A percentile compares a stretch with the other conserved stretches of the same genome.
These are phyloP conservation scores for Groenewaldozyma tartarivorans DNA, from an alignment of 805 yeast genomes.

Conservation along the genomic window DNA sequence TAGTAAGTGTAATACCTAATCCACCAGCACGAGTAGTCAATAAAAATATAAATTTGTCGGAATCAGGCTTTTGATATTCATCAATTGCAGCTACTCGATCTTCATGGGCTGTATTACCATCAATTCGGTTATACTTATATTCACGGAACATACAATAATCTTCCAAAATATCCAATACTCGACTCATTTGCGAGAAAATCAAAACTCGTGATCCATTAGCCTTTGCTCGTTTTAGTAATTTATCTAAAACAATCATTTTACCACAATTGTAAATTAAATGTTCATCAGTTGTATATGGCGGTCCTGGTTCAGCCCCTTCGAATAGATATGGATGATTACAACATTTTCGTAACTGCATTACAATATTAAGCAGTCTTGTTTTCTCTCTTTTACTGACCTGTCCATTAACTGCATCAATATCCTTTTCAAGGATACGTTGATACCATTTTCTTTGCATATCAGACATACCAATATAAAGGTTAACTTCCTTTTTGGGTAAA, in stretches of 20 bases:
- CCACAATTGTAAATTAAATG: conserved; percentile 87
- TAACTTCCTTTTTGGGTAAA: conserved; percentile 82
- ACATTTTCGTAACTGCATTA: conserved; percentile 93
- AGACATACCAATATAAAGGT: conserved; percentile 88
- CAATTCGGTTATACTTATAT: conserved; percentile 82
- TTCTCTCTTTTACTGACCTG: conserved; percentile 91
- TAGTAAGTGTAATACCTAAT: conserved; percentile 82
- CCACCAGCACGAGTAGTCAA: conserved; percentile 97
- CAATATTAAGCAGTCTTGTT: conserved; percentile 82
- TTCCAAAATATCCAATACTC: conserved; percentile 80
- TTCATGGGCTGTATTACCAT: conserved; percentile 88
- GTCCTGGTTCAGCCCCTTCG: conserved; percentile 99
- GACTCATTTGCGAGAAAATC: conserved; percentile 89
- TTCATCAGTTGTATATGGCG: conserved; percentile 93
- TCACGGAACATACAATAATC: conserved; percentile 84
- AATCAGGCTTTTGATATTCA: conserved; percentile 74
- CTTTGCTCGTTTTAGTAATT: conserved; percentile 61
- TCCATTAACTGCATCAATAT: conserved; percentile 93
- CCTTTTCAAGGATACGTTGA: conserved; percentile 77
- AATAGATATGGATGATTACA: conserved; percentile 95
- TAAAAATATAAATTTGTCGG: conserved; percentile 74
- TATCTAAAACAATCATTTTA: conserved; percentile 82
- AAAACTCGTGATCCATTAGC: conserved; percentile 79
- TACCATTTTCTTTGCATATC: conserved; percentile 95
- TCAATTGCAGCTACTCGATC: conserved; percentile 90